Evolutionary conservation across 2,329 filamentous ascomycete species (phyloP).

Genomic region (Hymenoscyphus fraxineus): DNA sequence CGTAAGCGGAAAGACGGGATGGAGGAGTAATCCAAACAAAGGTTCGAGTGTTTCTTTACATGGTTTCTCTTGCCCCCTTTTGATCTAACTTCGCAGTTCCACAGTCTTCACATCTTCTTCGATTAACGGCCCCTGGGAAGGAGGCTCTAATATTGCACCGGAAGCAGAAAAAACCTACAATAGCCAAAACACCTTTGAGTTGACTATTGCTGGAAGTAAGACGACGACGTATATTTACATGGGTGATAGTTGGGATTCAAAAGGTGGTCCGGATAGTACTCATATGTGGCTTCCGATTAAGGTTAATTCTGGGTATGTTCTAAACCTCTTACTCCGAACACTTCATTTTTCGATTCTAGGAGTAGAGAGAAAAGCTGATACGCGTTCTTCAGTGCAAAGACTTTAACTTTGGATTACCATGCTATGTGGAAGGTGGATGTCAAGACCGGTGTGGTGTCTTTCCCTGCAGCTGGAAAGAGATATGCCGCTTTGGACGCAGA

Average conservation of each 20-base stretch:
- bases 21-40: conserved; percentile 38
- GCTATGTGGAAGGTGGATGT: conserved; percentile 41
- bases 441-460: conserved; percentile 37
- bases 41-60: background rate
- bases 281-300: conserved; percentile 41
- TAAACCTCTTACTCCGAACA: background rate
- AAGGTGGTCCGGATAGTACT: conserved; percentile 35
- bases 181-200: conserved; percentile 38
- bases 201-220: conserved; percentile 35
- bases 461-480: conserved; percentile 34
- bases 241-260: conserved; percentile 39
- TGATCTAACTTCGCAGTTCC: background rate
- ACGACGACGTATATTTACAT: conserved; percentile 38
- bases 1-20: conserved; percentile 38
- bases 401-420: conserved; percentile 38
- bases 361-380: background rate
- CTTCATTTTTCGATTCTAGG: background rate
- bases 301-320: conserved; percentile 31
- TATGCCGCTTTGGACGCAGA: conserved; percentile 36
- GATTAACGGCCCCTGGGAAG: conserved; percentile 35
- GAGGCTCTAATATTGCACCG: conserved; percentile 37
- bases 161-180: conserved; percentile 36
- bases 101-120: conserved; percentile 34
- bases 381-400: conserved; percentile 23
- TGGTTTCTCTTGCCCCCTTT: background rate